These are phyloP conservation scores for Aspergillus campestris DNA, from an alignment of 495 filamentous ascomycete genomes.

Conservation along the genomic window DNA sequence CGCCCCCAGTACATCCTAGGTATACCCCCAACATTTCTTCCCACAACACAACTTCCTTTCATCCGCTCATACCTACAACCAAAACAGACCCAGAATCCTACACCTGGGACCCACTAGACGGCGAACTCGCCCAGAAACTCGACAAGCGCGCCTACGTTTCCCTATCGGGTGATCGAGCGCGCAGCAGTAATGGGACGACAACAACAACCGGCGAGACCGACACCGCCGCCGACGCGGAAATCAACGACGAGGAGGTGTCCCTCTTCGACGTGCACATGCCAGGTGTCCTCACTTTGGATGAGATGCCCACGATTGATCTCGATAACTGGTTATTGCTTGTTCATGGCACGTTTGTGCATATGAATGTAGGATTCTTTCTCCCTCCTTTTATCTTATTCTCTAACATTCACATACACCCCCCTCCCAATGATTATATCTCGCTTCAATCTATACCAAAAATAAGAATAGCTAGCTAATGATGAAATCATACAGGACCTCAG, in stretches of 20 bases:
- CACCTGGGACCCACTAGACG: constrained; percentile 67
- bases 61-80: neutral
- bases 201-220: constrained; percentile 9
- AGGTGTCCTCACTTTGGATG: constrained; percentile 56
- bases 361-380: constrained; percentile 27
- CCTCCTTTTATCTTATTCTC: neutral
- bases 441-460: neutral
- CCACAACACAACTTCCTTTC: neutral
- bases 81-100: constrained; percentile 59
- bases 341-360: constrained; percentile 32
- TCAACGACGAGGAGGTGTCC: constrained; percentile 39
- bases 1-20: constrained; percentile 72
- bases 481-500: constrained; percentile 45
- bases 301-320: constrained; percentile 56
- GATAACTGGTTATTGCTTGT: constrained; percentile 46
- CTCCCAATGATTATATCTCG: neutral
- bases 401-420: neutral
- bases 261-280: constrained; percentile 69
- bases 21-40: constrained; percentile 14
- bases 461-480: neutral
- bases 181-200: neutral
- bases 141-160: constrained; percentile 60
- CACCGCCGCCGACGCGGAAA: constrained; percentile 19
- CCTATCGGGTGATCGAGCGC: constrained; percentile 43
- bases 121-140: constrained; percentile 54